phyloP scores from a whole-genome alignment of 805 yeast genomes.

The Barnettozyma salicaria region DNA sequence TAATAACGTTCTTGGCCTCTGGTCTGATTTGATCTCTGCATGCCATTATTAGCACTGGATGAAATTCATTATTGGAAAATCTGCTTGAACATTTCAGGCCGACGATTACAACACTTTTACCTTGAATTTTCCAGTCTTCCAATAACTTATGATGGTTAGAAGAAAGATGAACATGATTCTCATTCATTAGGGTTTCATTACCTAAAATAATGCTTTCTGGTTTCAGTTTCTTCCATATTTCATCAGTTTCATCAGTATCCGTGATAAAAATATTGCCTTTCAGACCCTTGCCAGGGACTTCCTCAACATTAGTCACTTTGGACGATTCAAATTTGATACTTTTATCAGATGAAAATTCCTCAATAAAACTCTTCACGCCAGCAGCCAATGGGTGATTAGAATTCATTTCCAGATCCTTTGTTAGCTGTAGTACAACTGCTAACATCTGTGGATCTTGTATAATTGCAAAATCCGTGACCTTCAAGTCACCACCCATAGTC shows the following conservation, averaged over 20 bases:
- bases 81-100: constrained; percentile 34
- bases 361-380: constrained; percentile 44
- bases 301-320: constrained; percentile 43
- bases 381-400: constrained; percentile 67
- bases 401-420: constrained; percentile 53
- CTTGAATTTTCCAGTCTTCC: constrained; percentile 51
- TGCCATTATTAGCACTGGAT: constrained; percentile 44
- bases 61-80: constrained; percentile 28
- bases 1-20: constrained; percentile 50
- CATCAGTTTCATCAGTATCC: constrained; percentile 14
- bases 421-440: constrained; percentile 34
- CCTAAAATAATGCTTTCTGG: constrained; percentile 45
- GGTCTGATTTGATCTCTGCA: constrained; percentile 56
- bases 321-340: constrained; percentile 25
- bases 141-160: constrained; percentile 32
- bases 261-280: constrained; percentile 35
- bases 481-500: constrained; percentile 55
- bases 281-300: constrained; percentile 56
- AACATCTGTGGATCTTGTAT: constrained; percentile 15
- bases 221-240: constrained; percentile 29
- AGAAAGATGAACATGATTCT: constrained; percentile 37
- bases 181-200: constrained; percentile 52
- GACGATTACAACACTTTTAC: constrained; percentile 57
- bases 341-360: constrained; percentile 13
- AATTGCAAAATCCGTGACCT: constrained; percentile 45